Base-by-base conservation (phyloP, 257 asterid species). In the Lithospermum erythrorhizon region DNA sequence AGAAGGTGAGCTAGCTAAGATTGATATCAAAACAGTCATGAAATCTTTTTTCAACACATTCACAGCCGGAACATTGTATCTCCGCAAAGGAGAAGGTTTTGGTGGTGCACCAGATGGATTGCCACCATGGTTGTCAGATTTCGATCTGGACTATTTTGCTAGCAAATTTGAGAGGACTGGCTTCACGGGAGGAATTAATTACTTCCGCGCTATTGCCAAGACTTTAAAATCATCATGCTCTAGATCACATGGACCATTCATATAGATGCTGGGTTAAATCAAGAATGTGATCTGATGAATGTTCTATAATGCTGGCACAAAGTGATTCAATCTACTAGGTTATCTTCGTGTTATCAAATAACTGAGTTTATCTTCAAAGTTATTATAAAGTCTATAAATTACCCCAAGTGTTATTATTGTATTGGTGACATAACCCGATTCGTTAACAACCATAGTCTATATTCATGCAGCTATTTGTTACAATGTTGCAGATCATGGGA, bases 161-260 rank as follows among this genome's bases (percentile, higher is more conserved):
- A 45, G 57, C 69, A 82, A 82, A 29, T 87, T 68, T 55, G 76
- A 80, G 29, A 79, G 67, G 53, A 68, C 79, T 7, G 94, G 95
- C 60, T 84, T 84, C 77, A 76, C 84, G 1, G 91, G 94, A 47
- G 65, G 80, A n/a, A 29, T 87, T 17, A 87, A 84, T 54, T 87
- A 75, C 72, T 87, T 84, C 55, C 70, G 94, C 27, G 85, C 91
- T 49, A 71, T 82, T 54, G 76, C 82, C 72, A 57, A 64, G 95
- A 84, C 45, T 10, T 32, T 32, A 1, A 27, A 27, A 27, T 27
- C 6, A 3, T 27, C 30, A 27, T 27, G 30, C n/a, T n/a, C n/a
- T n/a, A n/a, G n/a, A n/a, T n/a, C n/a, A n/a, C n/a, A n/a, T n/a
- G n/a, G n/a, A n/a, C n/a, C n/a, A 27, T 27, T 27, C 30, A 27